Conservation (phyloP, 345 rosid species). For the Melaleuca alternifolia region DNA sequence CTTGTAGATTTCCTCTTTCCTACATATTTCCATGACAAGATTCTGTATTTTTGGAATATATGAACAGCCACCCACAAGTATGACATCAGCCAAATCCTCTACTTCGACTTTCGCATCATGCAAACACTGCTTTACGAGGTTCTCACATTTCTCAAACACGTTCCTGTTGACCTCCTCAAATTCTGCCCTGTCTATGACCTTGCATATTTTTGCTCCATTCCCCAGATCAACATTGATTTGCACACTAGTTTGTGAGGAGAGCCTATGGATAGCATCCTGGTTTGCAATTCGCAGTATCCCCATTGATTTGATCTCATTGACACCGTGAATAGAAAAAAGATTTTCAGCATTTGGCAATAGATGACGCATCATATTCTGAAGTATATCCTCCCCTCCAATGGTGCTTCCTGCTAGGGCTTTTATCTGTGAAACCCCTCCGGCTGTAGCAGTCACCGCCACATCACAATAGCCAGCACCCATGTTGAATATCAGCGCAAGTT, state of each 20-base stretch:
- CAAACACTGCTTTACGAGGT: slow-evolving; percentile 51
- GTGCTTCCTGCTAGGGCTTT: slow-evolving; percentile 64
- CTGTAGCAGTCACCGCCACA: slow-evolving; percentile 72
- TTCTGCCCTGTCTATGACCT: slow-evolving; percentile 39
- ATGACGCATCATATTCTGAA: slow-evolving; percentile 58
- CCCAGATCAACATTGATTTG: slow-evolving; percentile 65
- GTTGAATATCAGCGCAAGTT: slow-evolving; percentile 72
- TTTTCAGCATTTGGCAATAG: slow-evolving; percentile 37
- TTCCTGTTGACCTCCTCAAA: slow-evolving; percentile 59
- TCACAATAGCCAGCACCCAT: slow-evolving; percentile 91
- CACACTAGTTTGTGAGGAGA: slow-evolving; percentile 31
- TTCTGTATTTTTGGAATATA: slow-evolving; percentile 46
- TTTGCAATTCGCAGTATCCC: slow-evolving; percentile 67
- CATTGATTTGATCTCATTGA: slow-evolving; percentile 29
- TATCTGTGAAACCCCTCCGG: slow-evolving; percentile 92
- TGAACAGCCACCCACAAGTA: slow-evolving; percentile 85
- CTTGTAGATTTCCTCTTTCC: slow-evolving; percentile 41
- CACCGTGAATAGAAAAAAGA: slow-evolving; percentile 27
- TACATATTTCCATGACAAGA: slow-evolving; percentile 34
- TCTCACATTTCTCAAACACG: slow-evolving; percentile 53
- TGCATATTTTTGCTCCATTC: slow-evolving; percentile 38
- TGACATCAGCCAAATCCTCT: slow-evolving; percentile 52
- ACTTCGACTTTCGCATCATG: slow-evolving; percentile 51
- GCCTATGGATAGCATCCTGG: slow-evolving; percentile 64
- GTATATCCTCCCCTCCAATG: slow-evolving; percentile 77